Evolutionary conservation across 371 early-diverging fungal species (phyloP), one percentile per base, ranked within the genome.

Genomic region (Capniomyces stellatus): DNA sequence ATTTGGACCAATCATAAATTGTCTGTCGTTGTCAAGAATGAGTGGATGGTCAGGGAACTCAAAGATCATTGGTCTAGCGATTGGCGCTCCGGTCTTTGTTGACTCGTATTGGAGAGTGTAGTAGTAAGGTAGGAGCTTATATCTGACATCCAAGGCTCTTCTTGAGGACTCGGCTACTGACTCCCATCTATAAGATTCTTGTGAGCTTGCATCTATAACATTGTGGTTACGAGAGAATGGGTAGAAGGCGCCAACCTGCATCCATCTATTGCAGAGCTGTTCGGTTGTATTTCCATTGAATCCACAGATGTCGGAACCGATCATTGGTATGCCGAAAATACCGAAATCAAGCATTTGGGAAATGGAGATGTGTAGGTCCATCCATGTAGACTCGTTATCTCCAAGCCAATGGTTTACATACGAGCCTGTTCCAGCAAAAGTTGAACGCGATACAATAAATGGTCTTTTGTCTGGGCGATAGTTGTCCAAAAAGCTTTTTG

Each of bases 111-210:
- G 76, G 19, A 78, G 58, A 2, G 82, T 78, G 54, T 83, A 83
- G 58, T 66, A 73, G 56, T 73, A 77, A 6, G 84, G 83, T 35
- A 83, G 59, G 43, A 83, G 62, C 23, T 69, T 56, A 57, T 83
- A 83, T 47, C 84, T 76, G 51, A 75, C 65, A 71, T 59, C 27
- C 56, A 58, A 46, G 78, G 61, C 21, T 72, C 74, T 8, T 57
- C 59, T 27, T 76, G 74, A 42, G 67, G 71, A 23, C 63, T 67
- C 28, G 73, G 69, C 22, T 70, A 56, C 48, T 78, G 78, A 12
- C 80, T 81, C 57, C 81, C 81, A 80, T 85, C 90, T 66, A 86
- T 79, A 29, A 94, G 96, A 95, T 62, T 96, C 96, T 30, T 94
- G 81, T 22, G 96, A 83, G 67, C 87, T 88, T 54, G 77, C 79